phyloP scores from a whole-genome alignment of 2,329 filamentous ascomycete species.

The Fusarium torulosum region DNA sequence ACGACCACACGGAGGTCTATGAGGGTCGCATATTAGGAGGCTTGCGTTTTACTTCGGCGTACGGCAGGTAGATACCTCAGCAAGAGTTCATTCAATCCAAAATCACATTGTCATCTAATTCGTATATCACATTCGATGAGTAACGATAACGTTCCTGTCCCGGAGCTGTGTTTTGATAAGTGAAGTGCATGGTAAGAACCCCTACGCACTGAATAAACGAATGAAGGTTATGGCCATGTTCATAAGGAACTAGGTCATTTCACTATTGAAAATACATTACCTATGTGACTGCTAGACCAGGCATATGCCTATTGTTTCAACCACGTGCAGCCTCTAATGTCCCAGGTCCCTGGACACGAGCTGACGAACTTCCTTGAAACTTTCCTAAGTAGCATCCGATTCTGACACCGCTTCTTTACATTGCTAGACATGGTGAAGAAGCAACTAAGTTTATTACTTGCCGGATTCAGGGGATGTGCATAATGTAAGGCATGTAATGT shows the following conservation, averaged over 20 bases:
- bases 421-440: conserved; percentile 21
- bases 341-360: not conserved
- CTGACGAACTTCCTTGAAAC: not conserved
- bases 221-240: not conserved
- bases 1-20: conserved; percentile 15
- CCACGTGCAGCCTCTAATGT: conserved; percentile 22
- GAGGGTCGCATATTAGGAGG: conserved; percentile 8
- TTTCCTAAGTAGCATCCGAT: conserved; percentile 7
- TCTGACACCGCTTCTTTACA: conserved; percentile 33
- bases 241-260: not conserved
- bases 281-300: not conserved
- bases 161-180: too few species aligned
- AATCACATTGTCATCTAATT: not conserved
- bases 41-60: conserved; percentile 27
- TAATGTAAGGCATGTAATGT: conserved; percentile 23
- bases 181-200: not conserved
- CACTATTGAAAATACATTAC: not conserved
- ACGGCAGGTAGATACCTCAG: conserved; percentile 38
- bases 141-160: not conserved
- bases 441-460: conserved; percentile 10
- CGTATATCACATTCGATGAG: not conserved
- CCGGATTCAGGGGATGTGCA: conserved; percentile 28
- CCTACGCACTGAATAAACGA: not conserved
- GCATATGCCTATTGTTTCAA: conserved; percentile 15
- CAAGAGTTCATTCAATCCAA: conserved; percentile 18